phyloP scores from a whole-genome alignment of 768 basidiomycete genomes.

The Boletus rufocinnamomeus region DNA sequence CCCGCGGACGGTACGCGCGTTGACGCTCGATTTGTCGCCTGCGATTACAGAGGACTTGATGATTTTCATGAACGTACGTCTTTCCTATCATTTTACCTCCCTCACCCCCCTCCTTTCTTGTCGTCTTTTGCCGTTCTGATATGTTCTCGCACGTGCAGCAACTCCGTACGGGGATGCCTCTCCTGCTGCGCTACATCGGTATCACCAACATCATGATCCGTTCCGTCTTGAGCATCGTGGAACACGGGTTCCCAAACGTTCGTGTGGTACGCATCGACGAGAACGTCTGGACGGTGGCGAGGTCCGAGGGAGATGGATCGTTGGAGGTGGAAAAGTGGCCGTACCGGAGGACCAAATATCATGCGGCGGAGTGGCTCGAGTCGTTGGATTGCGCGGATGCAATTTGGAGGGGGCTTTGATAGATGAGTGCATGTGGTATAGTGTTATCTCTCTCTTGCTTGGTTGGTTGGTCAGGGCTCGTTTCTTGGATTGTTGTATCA shows the following conservation, averaged over 20 bases:
- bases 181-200: conserved; percentile 53
- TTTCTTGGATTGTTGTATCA: background rate
- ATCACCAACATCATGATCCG: conserved; percentile 51
- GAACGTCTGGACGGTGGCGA: conserved; percentile 55
- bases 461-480: background rate
- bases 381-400: conserved; percentile 66
- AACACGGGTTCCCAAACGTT: conserved; percentile 63
- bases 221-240: conserved; percentile 45
- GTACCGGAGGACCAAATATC: conserved; percentile 50
- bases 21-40: conserved; percentile 45
- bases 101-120: background rate
- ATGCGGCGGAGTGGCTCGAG: conserved; percentile 63
- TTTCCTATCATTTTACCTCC: background rate
- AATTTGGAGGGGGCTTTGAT: conserved; percentile 27
- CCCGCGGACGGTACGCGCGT: conserved; percentile 51
- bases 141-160: conserved; percentile 41
- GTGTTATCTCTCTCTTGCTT: background rate
- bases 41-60: conserved; percentile 42
- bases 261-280: conserved; percentile 55
- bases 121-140: background rate
- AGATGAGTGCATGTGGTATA: background rate
- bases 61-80: conserved; percentile 44
- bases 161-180: conserved; percentile 59
- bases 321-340: conserved; percentile 59
- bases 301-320: conserved; percentile 29